A percentile compares a stretch with the other conserved stretches of the same genome.
phyloP scores from a whole-genome alignment of 2,329 filamentous ascomycete species.

The Beauveria pseudobassiana region DNA sequence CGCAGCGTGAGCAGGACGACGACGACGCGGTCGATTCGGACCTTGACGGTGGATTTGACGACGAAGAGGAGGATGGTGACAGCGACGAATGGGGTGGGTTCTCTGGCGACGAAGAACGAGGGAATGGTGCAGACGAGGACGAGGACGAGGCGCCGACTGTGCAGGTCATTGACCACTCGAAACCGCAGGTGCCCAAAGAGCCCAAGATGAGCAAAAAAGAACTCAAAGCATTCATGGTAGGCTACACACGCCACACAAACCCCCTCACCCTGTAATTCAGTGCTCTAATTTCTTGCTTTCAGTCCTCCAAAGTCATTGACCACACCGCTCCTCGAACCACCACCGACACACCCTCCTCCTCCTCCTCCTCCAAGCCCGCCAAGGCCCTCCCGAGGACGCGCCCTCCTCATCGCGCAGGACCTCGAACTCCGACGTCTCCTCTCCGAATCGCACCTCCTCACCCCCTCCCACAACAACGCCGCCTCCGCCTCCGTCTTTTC shows the following conservation, averaged over 20 bases:
- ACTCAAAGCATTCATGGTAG: constrained; percentile 70
- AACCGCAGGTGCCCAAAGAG: constrained; percentile 27
- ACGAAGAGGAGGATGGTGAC: constrained; percentile 23
- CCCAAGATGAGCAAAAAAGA: constrained; percentile 56
- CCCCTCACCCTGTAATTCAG: not conserved
- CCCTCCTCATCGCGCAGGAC: constrained; percentile 79
- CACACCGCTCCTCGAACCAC: constrained; percentile 32
- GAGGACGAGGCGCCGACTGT: constrained; percentile 27
- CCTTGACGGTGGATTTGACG: constrained; percentile 20
- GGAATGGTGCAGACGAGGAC: constrained; percentile 15
- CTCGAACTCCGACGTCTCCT: constrained; percentile 86
- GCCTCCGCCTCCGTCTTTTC: constrained; percentile 41
- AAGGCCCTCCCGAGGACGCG: constrained; percentile 45
- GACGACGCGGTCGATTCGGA: constrained; percentile 23
- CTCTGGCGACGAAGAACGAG: constrained; percentile 17
- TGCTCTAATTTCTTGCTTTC: constrained; percentile 2
- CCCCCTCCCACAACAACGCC: constrained; percentile 29
- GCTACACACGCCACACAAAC: constrained; percentile 1
- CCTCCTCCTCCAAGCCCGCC: constrained; percentile 20
- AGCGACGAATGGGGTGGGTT: constrained; percentile 17
- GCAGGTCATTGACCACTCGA: constrained; percentile 56
- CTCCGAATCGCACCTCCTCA: constrained; percentile 81
- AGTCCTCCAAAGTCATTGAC: constrained; percentile 35
- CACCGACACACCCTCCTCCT: constrained; percentile 16
- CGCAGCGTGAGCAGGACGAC: constrained; percentile 25